A percentile compares a stretch with the other conserved stretches of the same genome.
Conservation (phyloP, 805 yeast species). For the Wickerhamiella domercqiae region DNA sequence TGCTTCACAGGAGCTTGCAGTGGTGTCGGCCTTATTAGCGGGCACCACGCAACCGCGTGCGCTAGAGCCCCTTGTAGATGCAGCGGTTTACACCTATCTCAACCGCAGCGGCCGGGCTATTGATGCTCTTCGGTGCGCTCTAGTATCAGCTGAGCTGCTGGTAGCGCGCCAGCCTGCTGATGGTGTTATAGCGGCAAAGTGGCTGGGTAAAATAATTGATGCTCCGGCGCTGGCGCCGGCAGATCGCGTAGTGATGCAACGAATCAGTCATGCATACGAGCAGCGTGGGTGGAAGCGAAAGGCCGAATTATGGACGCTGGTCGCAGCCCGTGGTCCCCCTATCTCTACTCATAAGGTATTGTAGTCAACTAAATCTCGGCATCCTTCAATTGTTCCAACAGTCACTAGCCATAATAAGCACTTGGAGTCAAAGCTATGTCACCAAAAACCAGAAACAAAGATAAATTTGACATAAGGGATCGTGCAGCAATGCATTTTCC, state of each 20-base stretch:
- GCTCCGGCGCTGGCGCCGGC: conserved; percentile 28
- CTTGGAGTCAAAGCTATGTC: no score
- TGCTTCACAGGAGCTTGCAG: conserved; percentile 77
- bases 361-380: no score
- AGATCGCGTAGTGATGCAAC: conserved; percentile 36
- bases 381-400: no score
- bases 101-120: conserved; percentile 56
- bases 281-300: conserved; percentile 39
- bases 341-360: no score
- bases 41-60: conserved; percentile 18
- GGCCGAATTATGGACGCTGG: conserved; percentile 58
- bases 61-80: conserved; percentile 50
- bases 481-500: no score
- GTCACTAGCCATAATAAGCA: no score
- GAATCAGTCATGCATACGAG: conserved; percentile 38
- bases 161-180: conserved; percentile 24
- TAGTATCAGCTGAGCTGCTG: conserved; percentile 59
- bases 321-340: no score
- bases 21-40: conserved; percentile 53
- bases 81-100: conserved; percentile 56
- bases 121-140: conserved; percentile 52
- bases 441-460: no score
- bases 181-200: conserved; percentile 32
- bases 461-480: no score
- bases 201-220: conserved; percentile 31